A percentile compares a stretch with the other conserved stretches of the same genome.
Evolutionary conservation across 495 filamentous ascomycete species (phyloP).

Genomic region (Aspergillus cristatus): DNA sequence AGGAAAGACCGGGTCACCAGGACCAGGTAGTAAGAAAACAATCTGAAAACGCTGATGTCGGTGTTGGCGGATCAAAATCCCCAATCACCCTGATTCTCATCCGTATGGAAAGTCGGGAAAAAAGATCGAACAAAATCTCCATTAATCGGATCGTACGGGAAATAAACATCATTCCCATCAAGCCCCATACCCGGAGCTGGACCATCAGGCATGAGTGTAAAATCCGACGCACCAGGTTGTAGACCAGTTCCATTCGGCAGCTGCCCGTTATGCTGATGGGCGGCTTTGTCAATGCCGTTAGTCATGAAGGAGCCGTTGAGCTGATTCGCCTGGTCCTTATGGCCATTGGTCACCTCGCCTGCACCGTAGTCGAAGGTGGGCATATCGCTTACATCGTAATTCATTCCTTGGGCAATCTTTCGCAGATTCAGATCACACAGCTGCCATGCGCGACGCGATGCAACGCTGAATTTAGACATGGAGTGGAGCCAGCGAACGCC

Average conservation of each 20-base stretch:
- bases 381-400: constrained; percentile 32
- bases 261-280: no score
- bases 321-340: background rate
- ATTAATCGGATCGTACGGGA: constrained; percentile 39
- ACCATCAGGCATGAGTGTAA: background rate
- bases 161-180: constrained; percentile 23
- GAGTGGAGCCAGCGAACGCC: constrained; percentile 44
- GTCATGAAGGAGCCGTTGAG: background rate
- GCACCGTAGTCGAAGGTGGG: constrained; percentile 19
- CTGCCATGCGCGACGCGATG: constrained; percentile 48
- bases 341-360: constrained; percentile 7
- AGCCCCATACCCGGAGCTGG: background rate
- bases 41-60: no score
- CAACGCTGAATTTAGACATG: constrained; percentile 45
- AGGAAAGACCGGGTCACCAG: background rate
- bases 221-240: background rate
- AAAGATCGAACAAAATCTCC: constrained; percentile 38
- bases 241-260: background rate
- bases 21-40: background rate
- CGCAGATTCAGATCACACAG: constrained; percentile 41
- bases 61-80: no score
- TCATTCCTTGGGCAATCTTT: constrained; percentile 32
- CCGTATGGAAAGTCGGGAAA: constrained; percentile 26
- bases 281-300: no score
- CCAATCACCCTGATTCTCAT: constrained; percentile 9